phyloP scores from a whole-genome alignment of 2,329 filamentous ascomycete species.

The Camillea tinctor region DNA sequence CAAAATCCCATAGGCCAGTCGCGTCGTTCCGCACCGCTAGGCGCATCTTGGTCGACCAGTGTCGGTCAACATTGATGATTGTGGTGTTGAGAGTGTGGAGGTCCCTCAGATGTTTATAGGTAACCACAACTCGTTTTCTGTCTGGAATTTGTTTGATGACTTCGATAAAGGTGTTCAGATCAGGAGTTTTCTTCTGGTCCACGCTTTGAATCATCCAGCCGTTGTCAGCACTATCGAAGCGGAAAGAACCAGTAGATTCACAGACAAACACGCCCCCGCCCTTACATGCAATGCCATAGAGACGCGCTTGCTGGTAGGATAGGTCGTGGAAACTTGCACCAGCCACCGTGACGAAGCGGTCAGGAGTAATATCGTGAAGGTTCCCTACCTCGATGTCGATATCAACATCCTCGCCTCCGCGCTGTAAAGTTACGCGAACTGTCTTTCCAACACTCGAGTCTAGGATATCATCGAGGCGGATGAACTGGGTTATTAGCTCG shows the following conservation, averaged over 20 bases:
- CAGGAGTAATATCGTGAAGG: constrained; percentile 90
- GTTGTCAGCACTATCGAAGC: constrained; percentile 84
- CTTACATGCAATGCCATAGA: constrained; percentile 88
- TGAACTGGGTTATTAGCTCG: constrained; percentile 89
- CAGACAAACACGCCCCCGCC: constrained; percentile 81
- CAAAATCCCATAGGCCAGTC: constrained; percentile 93
- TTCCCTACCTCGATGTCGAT: constrained; percentile 84
- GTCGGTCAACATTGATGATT: constrained; percentile 88
- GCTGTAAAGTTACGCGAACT: constrained; percentile 80
- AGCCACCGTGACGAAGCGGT: constrained; percentile 91
- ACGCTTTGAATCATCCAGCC: constrained; percentile 94
- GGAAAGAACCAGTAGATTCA: constrained; percentile 91
- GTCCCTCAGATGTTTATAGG: constrained; percentile 93
- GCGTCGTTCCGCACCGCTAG: constrained; percentile 86
- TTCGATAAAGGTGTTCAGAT: constrained; percentile 84
- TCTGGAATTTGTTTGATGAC: constrained; percentile 87
- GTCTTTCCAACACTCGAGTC: constrained; percentile 80
- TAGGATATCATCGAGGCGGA: constrained; percentile 85
- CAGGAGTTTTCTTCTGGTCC: constrained; percentile 86
- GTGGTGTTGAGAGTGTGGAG: constrained; percentile 92
- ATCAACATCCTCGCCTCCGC: constrained; percentile 83
- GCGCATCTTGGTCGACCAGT: constrained; percentile 96
- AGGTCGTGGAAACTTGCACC: constrained; percentile 94
- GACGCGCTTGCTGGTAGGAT: constrained; percentile 95
- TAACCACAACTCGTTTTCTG: constrained; percentile 81